These are phyloP conservation scores for Rosa chinensis DNA, from an alignment of 306 rosid genomes.

Conservation along the genomic window DNA sequence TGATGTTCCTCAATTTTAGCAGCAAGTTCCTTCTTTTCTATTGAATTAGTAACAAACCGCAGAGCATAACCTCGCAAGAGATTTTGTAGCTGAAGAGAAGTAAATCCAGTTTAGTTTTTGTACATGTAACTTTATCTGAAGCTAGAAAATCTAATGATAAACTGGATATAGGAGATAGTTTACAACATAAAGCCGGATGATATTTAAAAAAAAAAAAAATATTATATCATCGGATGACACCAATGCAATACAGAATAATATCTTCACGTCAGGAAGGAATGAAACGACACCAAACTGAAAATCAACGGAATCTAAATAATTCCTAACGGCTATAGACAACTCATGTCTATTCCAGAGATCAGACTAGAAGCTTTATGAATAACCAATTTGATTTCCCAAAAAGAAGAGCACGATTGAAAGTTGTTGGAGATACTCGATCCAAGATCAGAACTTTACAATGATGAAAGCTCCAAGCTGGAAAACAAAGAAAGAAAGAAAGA, in stretches of 20 bases:
- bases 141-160: not conserved
- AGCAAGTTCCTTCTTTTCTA: slow-evolving; percentile 63
- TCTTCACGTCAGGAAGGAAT: not conserved
- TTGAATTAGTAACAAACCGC: slow-evolving; percentile 64
- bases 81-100: slow-evolving; percentile 67
- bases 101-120: slow-evolving; percentile 19
- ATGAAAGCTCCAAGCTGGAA: too few species aligned
- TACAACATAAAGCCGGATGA: not conserved
- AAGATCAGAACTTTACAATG: slow-evolving; percentile 5
- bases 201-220: too few species aligned
- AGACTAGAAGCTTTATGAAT: not conserved
- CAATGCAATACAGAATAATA: not conserved
- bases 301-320: not conserved
- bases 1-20: slow-evolving; percentile 48
- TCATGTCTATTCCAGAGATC: not conserved
- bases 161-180: not conserved
- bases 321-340: not conserved
- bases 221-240: not conserved
- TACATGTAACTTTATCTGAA: not conserved
- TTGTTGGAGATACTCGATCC: not conserved
- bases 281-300: not conserved
- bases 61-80: slow-evolving; percentile 42
- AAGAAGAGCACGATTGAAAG: slow-evolving; percentile 1
- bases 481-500: too few species aligned
- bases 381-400: not conserved